Base-by-base conservation (phyloP, 139 green algal species). In the Coelastrella sp. region DNA sequence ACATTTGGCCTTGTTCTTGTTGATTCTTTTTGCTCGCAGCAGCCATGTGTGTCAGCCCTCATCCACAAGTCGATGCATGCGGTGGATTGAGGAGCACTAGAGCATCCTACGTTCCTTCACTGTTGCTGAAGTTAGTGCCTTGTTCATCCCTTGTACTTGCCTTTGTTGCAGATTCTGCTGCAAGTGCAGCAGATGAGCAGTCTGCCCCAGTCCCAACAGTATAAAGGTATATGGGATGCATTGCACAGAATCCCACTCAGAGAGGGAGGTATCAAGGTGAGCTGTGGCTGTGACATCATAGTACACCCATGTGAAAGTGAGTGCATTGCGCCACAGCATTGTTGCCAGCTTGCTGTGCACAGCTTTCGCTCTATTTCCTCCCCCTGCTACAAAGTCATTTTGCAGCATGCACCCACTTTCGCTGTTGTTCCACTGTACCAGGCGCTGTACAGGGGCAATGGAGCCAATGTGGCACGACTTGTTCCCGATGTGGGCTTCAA, bases 381-480 rank as follows among this genome's bases (percentile, higher is more conserved):
- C n/a, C n/a, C n/a, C n/a, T n/a, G n/a, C n/a, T n/a, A 30, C 63
- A 72, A 15, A 37, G 37, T 75, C 0, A 30, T 32, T 21, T 38
- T n/a, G 69, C 69, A 79, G 69, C 69, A 79, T 72, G 5, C 27
- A n/a, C 63, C n/a, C n/a, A n/a, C n/a, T n/a, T n/a, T n/a, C n/a
- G n/a, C n/a, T n/a, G n/a, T n/a, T n/a, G n/a, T n/a, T n/a, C n/a
- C n/a, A n/a, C n/a, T n/a, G n/a, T n/a, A n/a, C n/a, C 43, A 76
- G 71, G 69, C 82, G n/a, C 71, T 87, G 37, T 95, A 88, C 41
- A 87, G 90, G 6, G 92, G 92, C 78, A 95, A 95, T 86, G 90
- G 91, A n/a, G 86, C 91, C 30, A 94, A 94, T 60, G 89, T 94
- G 53, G 25, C 88, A 8, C 84, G 92, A 11, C 76, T 95, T 19